A percentile compares a stretch with the other conserved stretches of the same genome.
Evolutionary conservation across 176 grass and related monocot species (phyloP).

Genomic region (Eleusine coracana): DNA sequence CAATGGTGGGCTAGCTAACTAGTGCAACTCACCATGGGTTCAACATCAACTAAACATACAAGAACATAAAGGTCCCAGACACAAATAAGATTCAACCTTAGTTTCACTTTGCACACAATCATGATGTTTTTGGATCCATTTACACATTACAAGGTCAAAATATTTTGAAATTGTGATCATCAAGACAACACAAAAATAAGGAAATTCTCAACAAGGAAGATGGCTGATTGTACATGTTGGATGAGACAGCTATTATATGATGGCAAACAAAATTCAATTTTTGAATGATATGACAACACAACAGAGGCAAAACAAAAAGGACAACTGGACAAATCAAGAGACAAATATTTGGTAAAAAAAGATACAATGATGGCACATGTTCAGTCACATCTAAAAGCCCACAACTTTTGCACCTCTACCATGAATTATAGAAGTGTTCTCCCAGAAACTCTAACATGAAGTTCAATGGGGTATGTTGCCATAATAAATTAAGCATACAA

Average conservation of each 20-base stretch:
- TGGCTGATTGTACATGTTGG: neutral
- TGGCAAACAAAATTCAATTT: neutral
- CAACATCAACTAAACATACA: conserved; percentile 3
- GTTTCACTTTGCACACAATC: conserved; percentile 3
- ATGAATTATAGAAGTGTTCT: neutral
- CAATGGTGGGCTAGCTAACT: neutral
- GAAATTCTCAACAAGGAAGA: neutral
- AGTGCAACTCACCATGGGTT: neutral
- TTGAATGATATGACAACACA: neutral
- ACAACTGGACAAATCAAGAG: neutral
- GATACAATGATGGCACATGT: neutral
- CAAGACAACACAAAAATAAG: neutral
- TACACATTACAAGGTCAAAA: neutral
- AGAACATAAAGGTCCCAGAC: neutral
- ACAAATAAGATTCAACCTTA: neutral
- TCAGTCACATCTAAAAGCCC: neutral
- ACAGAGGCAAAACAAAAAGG: conserved; percentile 1
- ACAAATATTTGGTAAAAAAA: neutral
- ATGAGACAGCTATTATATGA: neutral
- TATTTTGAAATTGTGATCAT: neutral
- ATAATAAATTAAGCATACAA: conserved; percentile 19
- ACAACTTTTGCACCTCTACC: conserved; percentile 13
- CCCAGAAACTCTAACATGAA: conserved; percentile 1
- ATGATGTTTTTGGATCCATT: conserved; percentile 25
- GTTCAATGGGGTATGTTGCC: neutral